Percentiles rank a stretch among this genome's conserved stretches.
phyloP scores from a whole-genome alignment of 1,284 basidiomycete species.

The Tilletiopsis washingtonensis region DNA sequence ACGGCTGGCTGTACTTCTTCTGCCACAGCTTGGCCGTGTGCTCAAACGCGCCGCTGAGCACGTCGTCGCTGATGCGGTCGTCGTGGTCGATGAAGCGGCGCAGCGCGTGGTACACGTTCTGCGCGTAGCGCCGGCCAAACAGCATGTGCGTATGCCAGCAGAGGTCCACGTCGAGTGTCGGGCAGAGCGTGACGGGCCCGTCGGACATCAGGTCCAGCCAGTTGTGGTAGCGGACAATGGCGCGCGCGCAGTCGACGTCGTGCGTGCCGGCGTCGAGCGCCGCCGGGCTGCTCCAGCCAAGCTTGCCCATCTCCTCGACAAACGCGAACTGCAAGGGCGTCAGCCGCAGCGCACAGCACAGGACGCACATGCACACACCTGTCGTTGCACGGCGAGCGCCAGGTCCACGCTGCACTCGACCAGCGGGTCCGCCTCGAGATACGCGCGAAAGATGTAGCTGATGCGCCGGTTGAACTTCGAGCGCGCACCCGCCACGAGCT shows the following conservation, averaged over 20 bases:
- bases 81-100: slow-evolving; percentile 36
- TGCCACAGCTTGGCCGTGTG: slow-evolving; percentile 23
- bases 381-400: slow-evolving; percentile 4
- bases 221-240: slow-evolving; percentile 26
- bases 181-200: slow-evolving; percentile 10
- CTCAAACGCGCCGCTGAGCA: slow-evolving; percentile 25
- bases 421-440: slow-evolving; percentile 1
- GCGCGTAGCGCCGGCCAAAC: slow-evolving; percentile 11
- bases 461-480: neutral
- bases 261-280: neutral
- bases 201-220: slow-evolving; percentile 15
- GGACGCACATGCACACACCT: too few relatives aligned
- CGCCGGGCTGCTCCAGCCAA: slow-evolving; percentile 8
- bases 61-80: slow-evolving; percentile 29
- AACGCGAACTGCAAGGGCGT: slow-evolving; percentile 13
- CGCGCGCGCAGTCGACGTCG: slow-evolving; percentile 2
- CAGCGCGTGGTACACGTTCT: slow-evolving; percentile 15
- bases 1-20: slow-evolving; percentile 21
- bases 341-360: too few relatives aligned
- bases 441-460: slow-evolving; percentile 1
- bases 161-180: slow-evolving; percentile 37
- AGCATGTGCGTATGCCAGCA: slow-evolving; percentile 37
- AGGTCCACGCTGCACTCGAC: slow-evolving; percentile 1
- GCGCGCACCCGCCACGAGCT: too few relatives aligned
- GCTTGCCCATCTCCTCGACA: slow-evolving; percentile 8